Evolutionary conservation across 2,329 filamentous ascomycete genomes (phyloP).

Genomic region (Aspergillus sp.): DNA sequence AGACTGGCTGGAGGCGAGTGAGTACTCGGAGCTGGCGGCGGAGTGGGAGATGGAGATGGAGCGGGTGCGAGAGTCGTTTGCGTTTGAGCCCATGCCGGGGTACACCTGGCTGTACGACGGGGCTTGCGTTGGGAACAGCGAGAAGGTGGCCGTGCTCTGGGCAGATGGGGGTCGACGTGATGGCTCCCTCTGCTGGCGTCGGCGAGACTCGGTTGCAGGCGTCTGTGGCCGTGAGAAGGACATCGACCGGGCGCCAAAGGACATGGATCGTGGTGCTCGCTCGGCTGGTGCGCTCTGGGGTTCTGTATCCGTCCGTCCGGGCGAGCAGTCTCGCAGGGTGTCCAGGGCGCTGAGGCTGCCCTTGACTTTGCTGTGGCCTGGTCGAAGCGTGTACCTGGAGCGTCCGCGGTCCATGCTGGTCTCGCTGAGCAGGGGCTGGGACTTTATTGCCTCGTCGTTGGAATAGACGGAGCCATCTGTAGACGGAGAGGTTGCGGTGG

Average conservation of each 20-base stretch:
- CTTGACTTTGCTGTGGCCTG: constrained; percentile 14
- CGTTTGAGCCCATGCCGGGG: background rate
- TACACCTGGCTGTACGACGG: background rate
- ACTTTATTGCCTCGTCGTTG: constrained; percentile 15
- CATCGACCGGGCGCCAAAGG: constrained; percentile 21
- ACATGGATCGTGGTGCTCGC: constrained; percentile 16
- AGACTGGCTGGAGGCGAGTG: constrained; percentile 14
- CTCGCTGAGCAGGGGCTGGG: constrained; percentile 18
- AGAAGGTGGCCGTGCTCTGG: constrained; percentile 26
- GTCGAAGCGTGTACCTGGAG: background rate
- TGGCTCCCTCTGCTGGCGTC: constrained; percentile 20
- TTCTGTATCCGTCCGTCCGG: constrained; percentile 15
- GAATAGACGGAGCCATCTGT: constrained; percentile 15
- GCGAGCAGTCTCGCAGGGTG: background rate
- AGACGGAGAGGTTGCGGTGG: constrained; percentile 17
- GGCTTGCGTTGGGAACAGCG: constrained; percentile 17
- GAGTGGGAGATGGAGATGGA: constrained; percentile 21
- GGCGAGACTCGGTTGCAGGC: constrained; percentile 20
- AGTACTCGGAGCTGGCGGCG: constrained; percentile 19
- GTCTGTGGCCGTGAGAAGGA: constrained; percentile 26
- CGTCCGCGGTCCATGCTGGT: constrained; percentile 6
- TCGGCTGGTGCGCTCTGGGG: constrained; percentile 27
- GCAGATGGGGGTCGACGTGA: constrained; percentile 24
- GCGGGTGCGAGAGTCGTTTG: background rate
- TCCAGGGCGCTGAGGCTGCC: constrained; percentile 12